These are phyloP conservation scores for Emericellopsis atlantica DNA, from an alignment of 2,329 filamentous ascomycete genomes.

Conservation along the genomic window DNA sequence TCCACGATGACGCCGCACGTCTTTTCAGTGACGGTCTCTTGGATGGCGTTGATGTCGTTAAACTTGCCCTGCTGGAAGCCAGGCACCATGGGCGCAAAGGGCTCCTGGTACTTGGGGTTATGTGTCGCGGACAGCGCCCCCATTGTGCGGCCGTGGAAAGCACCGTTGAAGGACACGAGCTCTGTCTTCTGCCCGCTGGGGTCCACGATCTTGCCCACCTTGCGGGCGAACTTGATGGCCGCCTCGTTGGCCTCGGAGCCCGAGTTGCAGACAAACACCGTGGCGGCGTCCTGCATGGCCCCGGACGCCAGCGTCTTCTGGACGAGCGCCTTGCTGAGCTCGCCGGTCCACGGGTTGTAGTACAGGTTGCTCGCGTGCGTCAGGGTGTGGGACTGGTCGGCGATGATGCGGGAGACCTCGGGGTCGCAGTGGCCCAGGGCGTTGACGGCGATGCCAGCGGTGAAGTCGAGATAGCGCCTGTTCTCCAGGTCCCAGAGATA, in stretches of 20 bases:
- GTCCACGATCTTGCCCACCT: slow-evolving; percentile 67
- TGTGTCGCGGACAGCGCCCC: slow-evolving; percentile 89
- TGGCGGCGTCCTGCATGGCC: slow-evolving; percentile 66
- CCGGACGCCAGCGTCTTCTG: slow-evolving; percentile 68
- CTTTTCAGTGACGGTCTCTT: slow-evolving; percentile 63
- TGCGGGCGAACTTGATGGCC: slow-evolving; percentile 91
- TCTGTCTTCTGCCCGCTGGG: slow-evolving; percentile 65
- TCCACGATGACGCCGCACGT: slow-evolving; percentile 95
- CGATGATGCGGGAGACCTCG: slow-evolving; percentile 61
- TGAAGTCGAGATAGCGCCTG: slow-evolving; percentile 84
- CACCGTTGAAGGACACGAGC: slow-evolving; percentile 79
- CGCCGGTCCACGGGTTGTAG: slow-evolving; percentile 91
- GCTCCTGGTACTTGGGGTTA: slow-evolving; percentile 94
- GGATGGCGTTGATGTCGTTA: slow-evolving; percentile 66
- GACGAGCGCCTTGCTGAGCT: slow-evolving; percentile 74
- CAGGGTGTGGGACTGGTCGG: slow-evolving; percentile 68
- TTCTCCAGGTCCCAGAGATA: slow-evolving; percentile 88
- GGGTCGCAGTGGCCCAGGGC: slow-evolving; percentile 82
- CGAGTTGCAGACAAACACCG: slow-evolving; percentile 91
- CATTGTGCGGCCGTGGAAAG: slow-evolving; percentile 96
- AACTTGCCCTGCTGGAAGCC: slow-evolving; percentile 79
- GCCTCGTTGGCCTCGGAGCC: slow-evolving; percentile 96
- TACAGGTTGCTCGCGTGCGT: slow-evolving; percentile 94
- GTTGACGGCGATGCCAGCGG: slow-evolving; percentile 91
- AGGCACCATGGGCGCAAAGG: slow-evolving; percentile 90